Evolutionary conservation across 352 stramenopile species (phyloP).

Genomic region (Peronospora belbahrii): DNA sequence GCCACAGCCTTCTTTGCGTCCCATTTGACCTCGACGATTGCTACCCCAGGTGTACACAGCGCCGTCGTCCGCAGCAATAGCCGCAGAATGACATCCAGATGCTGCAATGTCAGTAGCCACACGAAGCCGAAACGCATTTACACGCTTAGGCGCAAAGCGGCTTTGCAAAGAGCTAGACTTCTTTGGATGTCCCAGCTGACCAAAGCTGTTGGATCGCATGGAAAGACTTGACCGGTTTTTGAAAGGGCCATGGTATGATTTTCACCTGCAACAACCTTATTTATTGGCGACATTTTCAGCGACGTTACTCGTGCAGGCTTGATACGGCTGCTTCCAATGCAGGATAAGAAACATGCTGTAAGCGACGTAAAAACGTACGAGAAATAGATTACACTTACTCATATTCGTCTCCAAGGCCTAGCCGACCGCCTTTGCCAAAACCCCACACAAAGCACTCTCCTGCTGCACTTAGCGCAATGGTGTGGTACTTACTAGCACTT

Average conservation of each 20-base stretch:
- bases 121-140: slow-evolving; percentile 58
- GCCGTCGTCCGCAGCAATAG: slow-evolving; percentile 38
- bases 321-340: slow-evolving; percentile 39
- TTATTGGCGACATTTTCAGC: slow-evolving; percentile 47
- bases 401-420: slow-evolving; percentile 70
- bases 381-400: slow-evolving; percentile 36
- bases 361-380: background rate
- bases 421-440: slow-evolving; percentile 71
- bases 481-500: slow-evolving; percentile 78
- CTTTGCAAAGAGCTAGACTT: slow-evolving; percentile 52
- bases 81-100: slow-evolving; percentile 63
- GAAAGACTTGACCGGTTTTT: slow-evolving; percentile 57
- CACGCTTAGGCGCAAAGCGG: slow-evolving; percentile 57
- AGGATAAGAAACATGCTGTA: background rate
- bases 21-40: slow-evolving; percentile 74
- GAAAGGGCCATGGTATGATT: slow-evolving; percentile 77
- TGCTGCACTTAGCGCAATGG: slow-evolving; percentile 48
- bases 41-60: slow-evolving; percentile 71
- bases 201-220: slow-evolving; percentile 80
- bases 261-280: slow-evolving; percentile 63
- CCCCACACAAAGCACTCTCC: slow-evolving; percentile 77
- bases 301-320: slow-evolving; percentile 46
- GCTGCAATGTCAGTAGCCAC: slow-evolving; percentile 56
- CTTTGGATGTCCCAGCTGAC: slow-evolving; percentile 55
- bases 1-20: slow-evolving; percentile 64